Base-by-base conservation (phyloP, 768 basidiomycete species). In the Epithele typhae region DNA sequence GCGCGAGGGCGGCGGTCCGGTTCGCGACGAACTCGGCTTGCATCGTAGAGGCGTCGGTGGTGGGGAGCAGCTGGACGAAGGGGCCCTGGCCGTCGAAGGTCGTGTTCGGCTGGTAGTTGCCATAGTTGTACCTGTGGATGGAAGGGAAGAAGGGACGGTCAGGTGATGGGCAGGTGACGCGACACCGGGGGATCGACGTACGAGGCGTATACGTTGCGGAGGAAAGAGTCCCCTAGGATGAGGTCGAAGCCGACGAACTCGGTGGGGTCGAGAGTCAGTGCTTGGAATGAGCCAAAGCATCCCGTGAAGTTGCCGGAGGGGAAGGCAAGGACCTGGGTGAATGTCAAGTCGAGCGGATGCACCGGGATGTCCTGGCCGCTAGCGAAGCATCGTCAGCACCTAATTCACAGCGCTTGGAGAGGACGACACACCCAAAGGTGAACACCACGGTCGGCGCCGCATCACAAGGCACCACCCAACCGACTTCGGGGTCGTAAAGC, bases 341-440 rank as follows among this genome's bases (percentile, higher is more conserved):
- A 40, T n/a, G 59, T 58, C 39, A 64, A 55, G 46, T 68, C 68
- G 14, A 69, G 55, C 1, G 66, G 68, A 46, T 68, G 64, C n/a
- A 69, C 57, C 15, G 60, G 57, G 37, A 59, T 57, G 8, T 47
- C 48, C 38, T 56, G 43, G 27, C 61, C 61, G 22, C 88, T 88
- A 40, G 8, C 22, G 22, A 5, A 12, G 21, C 6, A 6, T 21
- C n/a, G 37, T 39, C 37, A 15, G 37, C 23, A 21, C 12, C 7
- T 22, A 12, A 4, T 12, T 21, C 19, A 27, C 30, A 32, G 11
- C 25, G n/a, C 36, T n/a, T 10, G 18, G 21, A 1, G 10, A 14
- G n/a, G 18, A n/a, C n/a, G 1, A 51, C 57, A 12, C 25, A 58
- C 57, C 53, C 66, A 30, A 69, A 63, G 51, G 57, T 59, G 48